Base-by-base conservation (phyloP, 2,329 filamentous ascomycete genomes). In the Xylaria sp. region DNA sequence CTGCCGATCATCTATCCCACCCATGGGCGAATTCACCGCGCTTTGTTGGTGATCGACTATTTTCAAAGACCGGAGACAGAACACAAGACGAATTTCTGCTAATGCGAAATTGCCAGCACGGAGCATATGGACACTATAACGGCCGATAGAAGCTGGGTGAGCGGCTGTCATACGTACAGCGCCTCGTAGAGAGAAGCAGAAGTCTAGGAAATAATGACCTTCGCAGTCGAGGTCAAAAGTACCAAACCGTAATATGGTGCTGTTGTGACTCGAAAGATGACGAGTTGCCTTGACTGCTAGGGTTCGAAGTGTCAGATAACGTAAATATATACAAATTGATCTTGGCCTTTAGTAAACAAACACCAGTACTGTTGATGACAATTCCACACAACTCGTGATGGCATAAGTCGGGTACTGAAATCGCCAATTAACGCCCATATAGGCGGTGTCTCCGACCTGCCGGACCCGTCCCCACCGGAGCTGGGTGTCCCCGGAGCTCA, bases 161-260 rank as follows among this genome's bases (percentile, higher is more conserved):
- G 18, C 48, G 23, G 44, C 54, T 54, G 59, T 23, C 12, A 28
- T 58, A 48, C 23, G 20, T 32, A 56, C 5, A 39, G n/a, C 44
- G 10, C 44, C 18, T 56, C 50, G 25, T 15, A 13, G 8, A n/a
- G 37, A 3, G 39, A 48, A 25, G 12, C 50, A 20, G n/a, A 67
- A 56, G 39, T n/a, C 15, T 3, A 34, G 23, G 28, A 20, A 57
- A 48, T 23, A 23, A 32, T 37, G 15, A 15, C 15, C 48, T 4
- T 15, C 34, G 34, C 39, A 23, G 15, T 63, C 32, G 25, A 37
- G 3, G 15, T 32, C 2, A 23, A 23, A 28, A 23, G 25, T 46
- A 63, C 48, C 23, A 32, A 28, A 20, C n/a, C 41, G 3, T 41
- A 39, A 59, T 48, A n/a, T 6, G 25, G 64, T 68, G 59, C 34